Evolutionary conservation across 163 green algal genomes (phyloP).

Genomic region (Chlamydomonas reinhardtii): DNA sequence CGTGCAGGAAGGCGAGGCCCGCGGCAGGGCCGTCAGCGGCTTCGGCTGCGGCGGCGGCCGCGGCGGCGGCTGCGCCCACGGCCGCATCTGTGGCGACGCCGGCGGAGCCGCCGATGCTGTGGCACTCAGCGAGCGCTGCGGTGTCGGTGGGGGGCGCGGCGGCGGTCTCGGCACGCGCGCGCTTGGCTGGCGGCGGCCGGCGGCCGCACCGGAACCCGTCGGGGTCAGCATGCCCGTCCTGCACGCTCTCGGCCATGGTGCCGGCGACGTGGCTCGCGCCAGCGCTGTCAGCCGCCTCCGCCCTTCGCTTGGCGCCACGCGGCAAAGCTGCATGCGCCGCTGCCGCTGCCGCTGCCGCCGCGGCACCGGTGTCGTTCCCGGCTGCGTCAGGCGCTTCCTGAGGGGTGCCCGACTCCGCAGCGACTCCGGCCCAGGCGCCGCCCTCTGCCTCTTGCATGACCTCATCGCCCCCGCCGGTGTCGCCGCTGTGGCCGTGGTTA

Average conservation of each 20-base stretch:
- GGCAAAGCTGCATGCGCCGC: background rate
- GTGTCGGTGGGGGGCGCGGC: no score
- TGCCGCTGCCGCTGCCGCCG: background rate
- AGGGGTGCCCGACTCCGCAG: no score
- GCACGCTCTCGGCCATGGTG: background rate
- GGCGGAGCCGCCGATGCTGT: background rate
- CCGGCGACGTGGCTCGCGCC: background rate
- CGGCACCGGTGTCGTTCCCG: no score
- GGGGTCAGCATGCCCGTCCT: background rate
- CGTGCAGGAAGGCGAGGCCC: conserved; percentile 10
- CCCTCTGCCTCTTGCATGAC: background rate
- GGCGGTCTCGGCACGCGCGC: no score
- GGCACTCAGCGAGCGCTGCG: no score
- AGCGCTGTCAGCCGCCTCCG: background rate
- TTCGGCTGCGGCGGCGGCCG: background rate
- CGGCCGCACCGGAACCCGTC: no score
- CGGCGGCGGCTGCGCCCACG: background rate
- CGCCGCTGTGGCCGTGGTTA: background rate
- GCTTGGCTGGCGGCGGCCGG: background rate
- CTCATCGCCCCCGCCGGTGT: background rate
- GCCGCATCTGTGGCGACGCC: background rate
- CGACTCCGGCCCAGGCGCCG: no score
- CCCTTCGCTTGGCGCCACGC: background rate
- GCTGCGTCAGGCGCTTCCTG: no score
- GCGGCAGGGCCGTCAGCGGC: background rate